Base-by-base conservation (phyloP, 202 grass and related monocot species). In the Panicum virgatum region DNA sequence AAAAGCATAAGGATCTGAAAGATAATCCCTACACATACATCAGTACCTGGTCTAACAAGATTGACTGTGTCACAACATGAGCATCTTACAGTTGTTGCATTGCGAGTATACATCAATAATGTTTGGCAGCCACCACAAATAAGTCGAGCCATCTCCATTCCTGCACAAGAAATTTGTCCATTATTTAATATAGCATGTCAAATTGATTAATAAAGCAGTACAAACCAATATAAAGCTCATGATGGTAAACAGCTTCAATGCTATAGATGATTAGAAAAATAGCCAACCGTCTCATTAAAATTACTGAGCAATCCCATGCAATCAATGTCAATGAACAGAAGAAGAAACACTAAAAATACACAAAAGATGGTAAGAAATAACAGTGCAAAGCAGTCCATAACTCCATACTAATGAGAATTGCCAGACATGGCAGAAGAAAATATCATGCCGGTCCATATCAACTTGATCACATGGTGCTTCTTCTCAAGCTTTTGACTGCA, bases 1-100 rank as follows among this genome's bases (percentile, higher is more conserved):
- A 82, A 25, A 74, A 50, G 2, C 50, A 29, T 72, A 82, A 74
- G 60, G 52, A 75, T 65, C 65, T 19, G 74, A 12, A 80, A 54
- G 53, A 74, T 62, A 83, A 56, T 37, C 57, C n/a, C 5, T 50
- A 51, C 11, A 81, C 18, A 66, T 66, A 60, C 22, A 75, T 51
- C 46, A 73, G 51, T 87, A 97, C 94, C 94, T 94, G 87, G 84
- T 63, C 89, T 92, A 26, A 87, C 83, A 85, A 90, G 70, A 94
- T 94, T 97, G 72, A 97, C 82, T 71, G 85, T 97, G 77, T 92
- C 89, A 73, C 94, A 97, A 71, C 91, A 97, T 37, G 94, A 90
- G 82, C 94, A 97, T 88, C 91, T 88, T 57, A 97, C 94, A 73
- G 75, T 92, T 8, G 87, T 74, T 22, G 94, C 94, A 71, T 84